phyloP scores from a whole-genome alignment of 2,329 filamentous ascomycete species.

The Fusarium sp. region DNA sequence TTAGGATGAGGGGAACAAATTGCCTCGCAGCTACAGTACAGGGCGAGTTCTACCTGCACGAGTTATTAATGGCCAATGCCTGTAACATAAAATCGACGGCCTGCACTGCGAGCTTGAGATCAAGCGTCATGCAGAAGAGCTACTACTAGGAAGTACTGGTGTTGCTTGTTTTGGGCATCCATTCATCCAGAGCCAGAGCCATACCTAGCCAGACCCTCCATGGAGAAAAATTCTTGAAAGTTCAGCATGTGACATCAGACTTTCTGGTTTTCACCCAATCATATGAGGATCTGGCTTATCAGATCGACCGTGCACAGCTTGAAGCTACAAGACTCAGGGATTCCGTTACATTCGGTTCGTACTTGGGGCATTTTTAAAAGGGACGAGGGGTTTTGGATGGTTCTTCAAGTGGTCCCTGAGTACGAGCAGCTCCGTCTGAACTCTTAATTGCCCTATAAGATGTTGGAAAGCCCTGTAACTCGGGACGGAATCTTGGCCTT shows the following conservation, averaged over 20 bases:
- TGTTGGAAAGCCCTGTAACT: slow-evolving; percentile 21
- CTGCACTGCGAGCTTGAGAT: slow-evolving; percentile 37
- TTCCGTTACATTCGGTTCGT: slow-evolving; percentile 13
- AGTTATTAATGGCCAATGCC: slow-evolving; percentile 18
- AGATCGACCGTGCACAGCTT: slow-evolving; percentile 43
- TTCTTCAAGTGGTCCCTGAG: slow-evolving; percentile 15
- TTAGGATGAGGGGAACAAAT: slow-evolving; percentile 4
- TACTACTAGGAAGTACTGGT: slow-evolving; percentile 19
- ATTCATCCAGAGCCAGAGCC: neutral
- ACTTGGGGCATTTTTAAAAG: slow-evolving; percentile 9
- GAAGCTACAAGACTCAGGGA: slow-evolving; percentile 11
- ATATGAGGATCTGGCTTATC: slow-evolving; percentile 28
- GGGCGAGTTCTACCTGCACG: slow-evolving; percentile 28
- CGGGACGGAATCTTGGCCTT: slow-evolving; percentile 13
- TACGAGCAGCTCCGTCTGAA: slow-evolving; percentile 14
- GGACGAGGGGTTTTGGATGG: slow-evolving; percentile 10
- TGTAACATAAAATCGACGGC: slow-evolving; percentile 32
- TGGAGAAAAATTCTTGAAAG: slow-evolving; percentile 45
- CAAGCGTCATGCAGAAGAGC: slow-evolving; percentile 13
- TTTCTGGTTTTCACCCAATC: slow-evolving; percentile 36
- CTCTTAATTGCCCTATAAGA: slow-evolving; percentile 1
- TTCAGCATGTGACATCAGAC: slow-evolving; percentile 46
- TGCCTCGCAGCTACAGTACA: slow-evolving; percentile 42
- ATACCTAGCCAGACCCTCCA: neutral
- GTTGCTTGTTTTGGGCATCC: slow-evolving; percentile 17